Evolutionary conservation across 495 filamentous ascomycete species (phyloP).

Genomic region (Penicillium longicatenatum): DNA sequence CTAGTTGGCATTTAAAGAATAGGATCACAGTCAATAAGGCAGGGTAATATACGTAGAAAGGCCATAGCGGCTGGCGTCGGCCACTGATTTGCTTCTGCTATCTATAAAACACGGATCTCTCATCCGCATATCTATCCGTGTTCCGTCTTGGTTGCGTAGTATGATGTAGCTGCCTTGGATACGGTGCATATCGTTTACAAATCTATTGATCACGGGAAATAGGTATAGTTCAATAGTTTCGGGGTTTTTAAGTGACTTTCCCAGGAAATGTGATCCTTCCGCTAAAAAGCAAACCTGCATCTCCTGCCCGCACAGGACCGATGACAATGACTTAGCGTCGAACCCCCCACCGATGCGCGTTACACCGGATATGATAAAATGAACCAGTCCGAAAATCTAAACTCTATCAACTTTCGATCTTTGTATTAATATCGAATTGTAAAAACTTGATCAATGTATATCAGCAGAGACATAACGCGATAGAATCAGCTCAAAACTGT

Average conservation of each 20-base stretch:
- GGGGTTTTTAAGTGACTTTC: background rate
- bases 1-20: background rate
- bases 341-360: background rate
- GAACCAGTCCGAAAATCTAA: background rate
- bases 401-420: background rate
- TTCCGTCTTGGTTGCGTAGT: constrained; percentile 10
- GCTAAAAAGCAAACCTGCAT: background rate
- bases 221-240: background rate
- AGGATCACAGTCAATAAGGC: background rate
- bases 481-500: constrained; percentile 2
- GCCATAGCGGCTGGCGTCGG: constrained; percentile 22
- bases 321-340: background rate
- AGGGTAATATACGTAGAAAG: constrained; percentile 1
- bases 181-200: too few species aligned
- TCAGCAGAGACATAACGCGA: background rate
- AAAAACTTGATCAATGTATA: background rate
- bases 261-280: background rate
- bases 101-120: constrained; percentile 27
- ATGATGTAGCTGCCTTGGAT: too few species aligned
- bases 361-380: background rate
- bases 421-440: background rate
- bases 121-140: constrained; percentile 25
- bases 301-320: background rate
- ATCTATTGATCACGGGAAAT: background rate
- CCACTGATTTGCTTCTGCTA: constrained; percentile 5